phyloP scores from a whole-genome alignment of 1,139 yeast species.

The Yamadazyma siamensis region DNA sequence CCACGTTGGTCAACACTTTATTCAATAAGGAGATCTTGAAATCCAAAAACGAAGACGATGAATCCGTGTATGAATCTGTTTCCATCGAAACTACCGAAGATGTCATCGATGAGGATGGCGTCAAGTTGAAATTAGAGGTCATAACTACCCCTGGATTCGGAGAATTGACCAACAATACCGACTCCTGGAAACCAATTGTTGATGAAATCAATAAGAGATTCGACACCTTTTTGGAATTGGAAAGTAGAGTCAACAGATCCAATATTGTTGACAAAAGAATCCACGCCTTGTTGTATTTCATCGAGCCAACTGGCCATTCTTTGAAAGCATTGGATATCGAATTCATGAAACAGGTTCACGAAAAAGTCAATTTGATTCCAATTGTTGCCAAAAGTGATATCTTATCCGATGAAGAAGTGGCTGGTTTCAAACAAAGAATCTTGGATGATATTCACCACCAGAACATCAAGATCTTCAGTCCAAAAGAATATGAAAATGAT shows the following conservation, averaged over 20 bases:
- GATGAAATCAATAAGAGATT: slow-evolving; percentile 85
- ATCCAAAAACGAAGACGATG: slow-evolving; percentile 15
- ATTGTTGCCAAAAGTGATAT: slow-evolving; percentile 95
- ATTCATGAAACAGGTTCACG: slow-evolving; percentile 85
- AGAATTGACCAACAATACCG: slow-evolving; percentile 81
- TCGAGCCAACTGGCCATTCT: slow-evolving; percentile 96
- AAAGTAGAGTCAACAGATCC: slow-evolving; percentile 82
- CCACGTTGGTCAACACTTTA: slow-evolving; percentile 87
- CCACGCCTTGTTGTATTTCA: slow-evolving; percentile 84
- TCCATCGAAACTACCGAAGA: slow-evolving; percentile 63
- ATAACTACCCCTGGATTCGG: slow-evolving; percentile 96
- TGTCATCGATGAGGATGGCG: slow-evolving; percentile 91
- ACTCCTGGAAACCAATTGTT: slow-evolving; percentile 91
- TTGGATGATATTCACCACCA: slow-evolving; percentile 74
- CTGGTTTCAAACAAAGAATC: slow-evolving; percentile 69
- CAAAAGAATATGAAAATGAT: slow-evolving; percentile 76
- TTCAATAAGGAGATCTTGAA: slow-evolving; percentile 72
- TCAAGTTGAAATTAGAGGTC: slow-evolving; percentile 77
- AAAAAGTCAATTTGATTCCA: slow-evolving; percentile 91
- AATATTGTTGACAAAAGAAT: slow-evolving; percentile 70
- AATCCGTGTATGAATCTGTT: slow-evolving; percentile 16
- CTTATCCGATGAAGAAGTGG: slow-evolving; percentile 81
- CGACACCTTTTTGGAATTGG: slow-evolving; percentile 85
- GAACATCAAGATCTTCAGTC: slow-evolving; percentile 74
- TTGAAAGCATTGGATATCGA: slow-evolving; percentile 85